phyloP scores from a whole-genome alignment of 129 eudicot species.

The Flaveria bidentis region DNA sequence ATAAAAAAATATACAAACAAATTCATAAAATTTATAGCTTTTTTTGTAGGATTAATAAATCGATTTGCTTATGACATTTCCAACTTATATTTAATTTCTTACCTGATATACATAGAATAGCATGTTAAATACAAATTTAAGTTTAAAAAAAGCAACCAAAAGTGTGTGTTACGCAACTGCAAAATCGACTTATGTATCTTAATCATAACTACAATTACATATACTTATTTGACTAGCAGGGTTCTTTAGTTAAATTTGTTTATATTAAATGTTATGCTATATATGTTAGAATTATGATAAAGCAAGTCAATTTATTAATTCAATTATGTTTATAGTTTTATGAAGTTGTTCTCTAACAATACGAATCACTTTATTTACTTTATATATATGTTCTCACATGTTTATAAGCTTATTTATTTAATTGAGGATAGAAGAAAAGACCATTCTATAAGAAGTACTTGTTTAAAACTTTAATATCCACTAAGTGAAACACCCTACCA shows the following conservation, averaged over 20 bases:
- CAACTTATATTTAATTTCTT: too few relatives aligned
- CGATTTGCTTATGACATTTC: neutral
- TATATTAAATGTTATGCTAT: too few relatives aligned
- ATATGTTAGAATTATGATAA: too few relatives aligned
- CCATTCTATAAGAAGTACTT: neutral
- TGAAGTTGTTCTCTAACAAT: neutral
- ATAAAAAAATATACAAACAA: neutral
- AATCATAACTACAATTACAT: neutral
- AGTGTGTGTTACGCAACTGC: too few relatives aligned
- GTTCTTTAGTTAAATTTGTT: too few relatives aligned
- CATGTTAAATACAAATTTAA: too few relatives aligned
- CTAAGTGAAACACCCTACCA: conserved; percentile 17
- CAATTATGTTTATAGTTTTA: neutral
- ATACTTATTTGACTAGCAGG: too few relatives aligned
- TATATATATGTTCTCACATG: neutral
- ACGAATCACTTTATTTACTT: neutral
- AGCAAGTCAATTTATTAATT: too few relatives aligned
- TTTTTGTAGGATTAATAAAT: neutral
- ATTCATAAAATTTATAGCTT: neutral
- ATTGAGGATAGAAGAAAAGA: neutral
- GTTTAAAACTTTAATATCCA: conserved; percentile 23
- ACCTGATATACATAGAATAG: too few relatives aligned
- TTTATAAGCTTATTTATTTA: neutral
- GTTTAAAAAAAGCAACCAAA: too few relatives aligned
- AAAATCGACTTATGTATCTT: too few relatives aligned